Base-by-base conservation (phyloP, 2,329 filamentous ascomycete species). In the Penicillium brasilianum region DNA sequence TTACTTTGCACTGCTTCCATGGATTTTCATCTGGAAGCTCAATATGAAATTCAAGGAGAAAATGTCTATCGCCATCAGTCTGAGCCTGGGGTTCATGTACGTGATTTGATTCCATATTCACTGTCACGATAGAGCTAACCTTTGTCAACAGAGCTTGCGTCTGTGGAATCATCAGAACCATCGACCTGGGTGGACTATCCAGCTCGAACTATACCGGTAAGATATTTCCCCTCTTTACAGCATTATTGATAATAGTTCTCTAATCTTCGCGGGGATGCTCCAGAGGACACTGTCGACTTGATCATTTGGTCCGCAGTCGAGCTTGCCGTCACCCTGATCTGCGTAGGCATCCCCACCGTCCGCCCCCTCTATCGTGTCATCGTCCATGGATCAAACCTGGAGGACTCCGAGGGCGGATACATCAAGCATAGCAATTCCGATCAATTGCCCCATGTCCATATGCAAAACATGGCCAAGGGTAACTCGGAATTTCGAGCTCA, bases 21-120 rank as follows among this genome's bases (percentile, higher is more conserved):
- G 77, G 78, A 61, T 71, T 7, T 74, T 78, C 58, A 71, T 78
- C 20, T 70, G 69, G 63, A 66, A 72, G 11, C 59, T 79, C 8
- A 71, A 77, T 14, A 78, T 80, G 69, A 72, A 67, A 25, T 71
- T 66, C 34, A 75, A 74, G 46, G 77, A 78, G 25, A 79, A 78
- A 56, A 66, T 77, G 22, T 71, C 74, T 4, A 73, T 80, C 10
- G 73, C 72, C 1, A 56, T 73, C 10, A 75, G 74, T 13, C 72
- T 79, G 66, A 78, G 76, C 52, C 68, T 80, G 34, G 76, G 74
- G 11, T 63, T 76, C 8, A 71, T 76, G 68, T 73, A 20, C 7
- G 66, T 60, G 20, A n/a, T 36, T 16, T 1, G 4, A 32, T 13
- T 18, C 16, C 3, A 2, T 20, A 8, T 13, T 32, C 2, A 4